Base-by-base conservation (phyloP, 2,329 filamentous ascomycete genomes). In the Colletotrichum eremochloae region DNA sequence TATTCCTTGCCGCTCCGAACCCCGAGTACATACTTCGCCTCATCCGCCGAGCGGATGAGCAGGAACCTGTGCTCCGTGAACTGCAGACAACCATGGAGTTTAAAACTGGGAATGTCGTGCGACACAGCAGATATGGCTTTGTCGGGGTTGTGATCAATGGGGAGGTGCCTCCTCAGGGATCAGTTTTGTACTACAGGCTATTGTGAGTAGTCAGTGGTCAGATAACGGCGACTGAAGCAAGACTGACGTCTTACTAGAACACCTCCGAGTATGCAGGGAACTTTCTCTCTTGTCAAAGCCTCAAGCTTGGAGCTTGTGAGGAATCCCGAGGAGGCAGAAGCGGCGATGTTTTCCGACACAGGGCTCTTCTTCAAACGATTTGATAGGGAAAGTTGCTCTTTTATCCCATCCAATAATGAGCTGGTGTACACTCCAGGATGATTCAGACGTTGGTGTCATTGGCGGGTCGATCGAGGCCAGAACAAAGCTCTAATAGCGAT, bases 361-460 rank as follows among this genome's bases (percentile, higher is more conserved):
- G 96, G 96, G 0, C 92, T 92, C 76, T 94, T 94, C 81, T 98
- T 99, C 81, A 97, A 94, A 81, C 87, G 94, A 53, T 98, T 95
- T 86, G 94, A 98, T 81, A 78, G 80, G 5, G 84, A 83, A 44
- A 86, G 82, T 0, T 90, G 90, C 75, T 86, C 83, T 5, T 99
- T 98, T 83, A 87, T 97, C 33, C 70, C 70, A 33, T 61, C 66
- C 2, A 72, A 70, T 12, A 50, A 70, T 15, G 70, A 72, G 48
- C 44, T 72, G 66, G 70, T 70, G 12, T 70, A 72, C 29, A 62
- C 60, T 3, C 66, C 66, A 33, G 29, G 69, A 8, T 70, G 46
- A 58, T 40, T 31, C 38, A 15, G n/a, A n/a, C 8, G 8, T 29
- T 14, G 29, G 29, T 36, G 12, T 46, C 29, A 24, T n/a, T 44